A percentile compares a stretch with the other conserved stretches of the same genome.
Evolutionary conservation across 371 early-diverging fungal species (phyloP).

Genomic region (Apophysomyces trapeziformis): DNA sequence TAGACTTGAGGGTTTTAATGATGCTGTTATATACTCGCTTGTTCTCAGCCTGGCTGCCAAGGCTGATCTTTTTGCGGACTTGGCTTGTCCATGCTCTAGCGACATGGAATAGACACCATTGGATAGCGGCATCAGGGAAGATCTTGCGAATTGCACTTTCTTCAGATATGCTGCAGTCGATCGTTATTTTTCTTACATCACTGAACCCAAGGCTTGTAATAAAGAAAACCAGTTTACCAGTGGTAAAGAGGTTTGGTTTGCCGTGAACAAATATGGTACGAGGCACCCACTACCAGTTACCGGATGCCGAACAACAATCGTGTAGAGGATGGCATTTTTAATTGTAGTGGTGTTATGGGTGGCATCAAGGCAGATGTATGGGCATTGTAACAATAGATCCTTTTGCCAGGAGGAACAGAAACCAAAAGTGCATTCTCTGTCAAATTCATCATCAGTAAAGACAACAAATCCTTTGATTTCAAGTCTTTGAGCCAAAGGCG

Average conservation of each 20-base stretch:
- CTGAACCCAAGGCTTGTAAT: background rate
- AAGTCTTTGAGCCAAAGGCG: too few species aligned
- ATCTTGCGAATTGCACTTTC: background rate
- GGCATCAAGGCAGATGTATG: too few species aligned
- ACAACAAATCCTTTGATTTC: too few species aligned
- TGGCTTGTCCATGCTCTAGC: conserved; percentile 7
- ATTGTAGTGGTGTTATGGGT: too few species aligned
- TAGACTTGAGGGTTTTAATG: background rate
- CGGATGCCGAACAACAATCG: conserved; percentile 5
- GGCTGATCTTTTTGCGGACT: background rate
- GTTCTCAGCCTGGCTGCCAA: background rate
- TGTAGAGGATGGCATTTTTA: background rate
- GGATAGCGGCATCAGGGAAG: background rate
- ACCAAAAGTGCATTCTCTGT: too few species aligned
- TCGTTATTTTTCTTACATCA: background rate
- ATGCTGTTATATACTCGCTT: too few species aligned
- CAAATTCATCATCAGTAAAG: too few species aligned
- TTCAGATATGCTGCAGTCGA: background rate
- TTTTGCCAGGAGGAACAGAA: too few species aligned
- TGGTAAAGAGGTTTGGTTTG: conserved; percentile 11
- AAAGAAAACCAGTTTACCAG: background rate
- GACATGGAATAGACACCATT: conserved; percentile 7
- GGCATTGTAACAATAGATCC: too few species aligned
- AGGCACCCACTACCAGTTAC: background rate
- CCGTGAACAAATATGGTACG: conserved; percentile 12